Base-by-base conservation (phyloP, 2,329 filamentous ascomycete genomes). In the Pseudogymnoascus sp. region DNA sequence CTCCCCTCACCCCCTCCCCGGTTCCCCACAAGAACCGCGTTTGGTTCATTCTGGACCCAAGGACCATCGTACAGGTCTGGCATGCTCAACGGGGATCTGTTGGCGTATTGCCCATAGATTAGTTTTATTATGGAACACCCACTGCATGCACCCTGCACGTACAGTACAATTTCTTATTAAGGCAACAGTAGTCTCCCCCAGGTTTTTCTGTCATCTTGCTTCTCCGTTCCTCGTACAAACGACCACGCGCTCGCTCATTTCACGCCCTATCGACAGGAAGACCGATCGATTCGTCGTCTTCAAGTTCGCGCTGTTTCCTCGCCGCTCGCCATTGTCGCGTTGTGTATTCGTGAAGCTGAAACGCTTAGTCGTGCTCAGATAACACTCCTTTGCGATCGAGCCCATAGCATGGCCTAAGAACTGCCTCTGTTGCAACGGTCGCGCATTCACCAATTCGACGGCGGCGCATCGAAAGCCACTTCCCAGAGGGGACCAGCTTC, bases 1-100 rank as follows among this genome's bases (percentile, higher is more conserved):
- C 25, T 56, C 46, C 46, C 46, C 46, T 53, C 18, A 11, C 23
- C 46, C 50, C n/a, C 25, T 56, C 28, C 50, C 28, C 11, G n/a
- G n/a, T 34, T 34, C 50, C 50, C 50, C 50, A 56, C 50, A 56
- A 36, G 10, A 56, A 56, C 28, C 50, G 50, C 50, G 50, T 56
- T 56, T 56, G 50, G 50, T 56, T 56, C 50, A 56, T 56, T 56
- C 50, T 56, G 28, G 50, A 56, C 50, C 50, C 50, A 56, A 56
- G 50, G 50, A 56, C 50, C 28, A 36, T 21, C 50, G 14, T 21
- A 56, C 50, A 56, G 50, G 50, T 56, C 50, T 56, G 50, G 50
- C 50, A 56, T 34, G 5, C 28, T 56, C 50, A 56, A 36, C 28
- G 50, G 50, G 50, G n/a, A 56, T 56, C 50, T n/a, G 23, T 53